phyloP scores from a whole-genome alignment of 1,139 yeast species.

The Blastobotrys persicus region DNA sequence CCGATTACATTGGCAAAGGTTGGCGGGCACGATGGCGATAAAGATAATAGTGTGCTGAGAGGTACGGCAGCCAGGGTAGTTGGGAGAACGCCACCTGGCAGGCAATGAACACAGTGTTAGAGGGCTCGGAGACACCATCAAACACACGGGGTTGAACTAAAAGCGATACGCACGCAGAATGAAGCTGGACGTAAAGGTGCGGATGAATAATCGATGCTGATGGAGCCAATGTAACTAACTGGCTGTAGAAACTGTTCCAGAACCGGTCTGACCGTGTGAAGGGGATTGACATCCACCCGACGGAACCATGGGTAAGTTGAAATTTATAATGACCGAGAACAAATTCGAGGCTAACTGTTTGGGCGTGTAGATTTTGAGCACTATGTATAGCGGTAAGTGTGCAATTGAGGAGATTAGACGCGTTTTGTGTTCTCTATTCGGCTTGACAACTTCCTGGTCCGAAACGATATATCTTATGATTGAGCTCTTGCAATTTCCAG shows the following conservation, averaged over 20 bases:
- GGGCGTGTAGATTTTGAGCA: slow-evolving; percentile 7
- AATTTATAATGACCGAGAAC: neutral
- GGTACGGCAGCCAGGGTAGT: neutral
- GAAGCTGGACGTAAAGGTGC: slow-evolving; percentile 31
- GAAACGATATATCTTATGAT: too few species aligned
- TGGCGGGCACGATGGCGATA: neutral
- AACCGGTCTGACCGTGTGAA: slow-evolving; percentile 94
- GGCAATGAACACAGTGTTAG: neutral
- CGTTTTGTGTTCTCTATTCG: neutral
- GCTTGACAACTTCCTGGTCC: too few species aligned
- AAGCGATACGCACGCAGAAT: slow-evolving; percentile 16
- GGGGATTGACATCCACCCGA: slow-evolving; percentile 96
- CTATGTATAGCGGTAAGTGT: slow-evolving; percentile 15
- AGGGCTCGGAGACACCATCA: neutral
- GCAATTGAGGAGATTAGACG: neutral
- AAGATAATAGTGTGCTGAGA: neutral
- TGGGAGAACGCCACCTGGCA: slow-evolving; percentile 8
- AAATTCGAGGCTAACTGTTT: neutral
- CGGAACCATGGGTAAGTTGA: slow-evolving; percentile 79
- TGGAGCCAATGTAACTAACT: slow-evolving; percentile 10
- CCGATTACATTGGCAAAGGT: neutral
- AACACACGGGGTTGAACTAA: neutral
- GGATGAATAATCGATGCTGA: slow-evolving; percentile 4
- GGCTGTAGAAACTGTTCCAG: slow-evolving; percentile 68
- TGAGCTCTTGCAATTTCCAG: too few species aligned